Conservation (phyloP, 1,284 basidiomycete genomes). For the Stygiomarasmius scandens region DNA sequence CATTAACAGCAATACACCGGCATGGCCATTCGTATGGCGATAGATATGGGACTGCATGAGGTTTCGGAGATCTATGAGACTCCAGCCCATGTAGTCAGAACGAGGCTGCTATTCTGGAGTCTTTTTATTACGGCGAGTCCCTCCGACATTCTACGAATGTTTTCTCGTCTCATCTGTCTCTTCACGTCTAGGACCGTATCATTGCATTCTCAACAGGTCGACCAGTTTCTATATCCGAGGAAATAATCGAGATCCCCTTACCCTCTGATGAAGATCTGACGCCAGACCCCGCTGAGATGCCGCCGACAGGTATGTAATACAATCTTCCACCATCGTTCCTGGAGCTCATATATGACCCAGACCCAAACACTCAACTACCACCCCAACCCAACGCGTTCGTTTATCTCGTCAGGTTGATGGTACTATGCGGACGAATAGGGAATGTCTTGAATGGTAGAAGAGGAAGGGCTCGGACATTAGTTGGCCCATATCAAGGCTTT, state of each 20-base stretch:
- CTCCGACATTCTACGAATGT: conserved; percentile 22
- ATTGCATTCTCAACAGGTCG: conserved; percentile 36
- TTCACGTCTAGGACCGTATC: conserved; percentile 33
- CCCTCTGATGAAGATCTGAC: conserved; percentile 39
- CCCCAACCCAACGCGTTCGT: conserved; percentile 40
- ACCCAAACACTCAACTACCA: not conserved
- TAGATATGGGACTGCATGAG: conserved; percentile 44
- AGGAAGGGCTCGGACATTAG: conserved; percentile 36
- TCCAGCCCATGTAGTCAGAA: conserved; percentile 36
- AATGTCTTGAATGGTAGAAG: conserved; percentile 39
- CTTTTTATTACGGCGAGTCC: conserved; percentile 33
- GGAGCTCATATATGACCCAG: no score
- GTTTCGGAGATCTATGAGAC: conserved; percentile 41
- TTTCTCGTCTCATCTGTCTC: conserved; percentile 25
- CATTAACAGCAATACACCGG: conserved; percentile 27
- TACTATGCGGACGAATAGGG: conserved; percentile 41
- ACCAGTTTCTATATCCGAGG: conserved; percentile 38
- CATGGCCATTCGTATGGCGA: conserved; percentile 44
- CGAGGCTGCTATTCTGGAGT: conserved; percentile 39
- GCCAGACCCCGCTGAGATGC: conserved; percentile 5
- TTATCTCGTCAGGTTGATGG: conserved; percentile 39
- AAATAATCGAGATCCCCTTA: conserved; percentile 42
- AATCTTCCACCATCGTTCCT: no score
- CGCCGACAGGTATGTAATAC: not conserved
- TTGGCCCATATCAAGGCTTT: conserved; percentile 19